Conservation (phyloP, 2,329 filamentous ascomycete genomes). For the Neocatenulostroma microsporum region DNA sequence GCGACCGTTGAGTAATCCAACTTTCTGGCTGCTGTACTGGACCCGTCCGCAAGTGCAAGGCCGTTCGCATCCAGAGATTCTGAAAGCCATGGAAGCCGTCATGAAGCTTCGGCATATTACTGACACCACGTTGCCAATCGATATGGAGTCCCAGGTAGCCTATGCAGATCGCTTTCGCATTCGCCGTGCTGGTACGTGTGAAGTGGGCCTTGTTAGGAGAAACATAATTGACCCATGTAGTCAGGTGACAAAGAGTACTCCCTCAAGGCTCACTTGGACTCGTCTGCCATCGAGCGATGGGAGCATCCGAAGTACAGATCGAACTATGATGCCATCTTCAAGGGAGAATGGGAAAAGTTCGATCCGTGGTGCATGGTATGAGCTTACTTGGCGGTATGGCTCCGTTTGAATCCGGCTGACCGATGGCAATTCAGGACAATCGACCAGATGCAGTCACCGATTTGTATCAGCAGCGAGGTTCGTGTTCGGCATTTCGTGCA, state of each 20-base stretch:
- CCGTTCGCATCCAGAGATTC: slow-evolving; percentile 7
- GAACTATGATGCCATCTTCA: slow-evolving; percentile 6
- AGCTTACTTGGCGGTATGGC: no score
- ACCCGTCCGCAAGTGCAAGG: slow-evolving; percentile 9
- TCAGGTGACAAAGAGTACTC: slow-evolving; percentile 7
- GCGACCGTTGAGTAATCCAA: slow-evolving; percentile 6
- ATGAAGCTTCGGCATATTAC: slow-evolving; percentile 9
- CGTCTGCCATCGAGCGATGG: slow-evolving; percentile 10
- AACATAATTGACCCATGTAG: no score
- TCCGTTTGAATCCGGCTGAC: no score
- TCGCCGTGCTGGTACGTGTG: no score
- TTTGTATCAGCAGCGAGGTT: neutral
- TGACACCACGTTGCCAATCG: slow-evolving; percentile 5
- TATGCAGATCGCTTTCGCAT: slow-evolving; percentile 10
- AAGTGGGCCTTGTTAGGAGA: no score
- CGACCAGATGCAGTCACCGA: neutral
- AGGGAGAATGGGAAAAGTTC: slow-evolving; percentile 8
- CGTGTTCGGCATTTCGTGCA: neutral
- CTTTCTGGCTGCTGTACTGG: slow-evolving; percentile 10
- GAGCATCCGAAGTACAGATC: slow-evolving; percentile 9
- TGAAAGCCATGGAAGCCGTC: slow-evolving; percentile 8
- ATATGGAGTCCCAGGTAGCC: slow-evolving; percentile 7
- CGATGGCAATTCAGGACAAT: no score
- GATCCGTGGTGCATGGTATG: slow-evolving; percentile 1
- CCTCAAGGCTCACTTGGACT: slow-evolving; percentile 9